These are phyloP conservation scores for Xylariomycetidae sp. DNA, from an alignment of 2,329 filamentous ascomycete species.

Conservation along the genomic window DNA sequence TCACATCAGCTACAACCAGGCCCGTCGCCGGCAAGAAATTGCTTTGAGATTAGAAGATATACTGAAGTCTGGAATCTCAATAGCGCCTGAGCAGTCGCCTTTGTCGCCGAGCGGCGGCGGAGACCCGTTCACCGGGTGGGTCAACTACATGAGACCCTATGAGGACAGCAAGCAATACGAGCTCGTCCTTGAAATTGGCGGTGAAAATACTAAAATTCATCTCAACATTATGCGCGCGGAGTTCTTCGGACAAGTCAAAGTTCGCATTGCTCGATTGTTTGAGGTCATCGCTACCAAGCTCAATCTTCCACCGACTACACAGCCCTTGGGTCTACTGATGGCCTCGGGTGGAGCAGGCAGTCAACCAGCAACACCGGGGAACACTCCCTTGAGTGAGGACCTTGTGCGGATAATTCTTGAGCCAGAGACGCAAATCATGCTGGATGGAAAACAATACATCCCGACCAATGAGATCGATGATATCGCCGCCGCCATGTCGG, in stretches of 20 bases:
- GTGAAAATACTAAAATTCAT: conserved; percentile 47
- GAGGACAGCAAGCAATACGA: conserved; percentile 70
- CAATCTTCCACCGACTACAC: conserved; percentile 54
- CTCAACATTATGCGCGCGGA: conserved; percentile 50
- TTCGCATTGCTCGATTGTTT: conserved; percentile 65
- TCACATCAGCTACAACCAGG: conserved; percentile 67
- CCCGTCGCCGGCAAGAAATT: conserved; percentile 66
- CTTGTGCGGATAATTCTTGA: conserved; percentile 60
- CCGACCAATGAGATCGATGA: conserved; percentile 24
- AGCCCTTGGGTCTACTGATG: conserved; percentile 63
- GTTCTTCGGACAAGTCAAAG: conserved; percentile 66
- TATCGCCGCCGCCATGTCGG: conserved; percentile 21
- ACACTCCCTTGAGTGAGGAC: conserved; percentile 64
- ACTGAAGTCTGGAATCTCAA: conserved; percentile 75
- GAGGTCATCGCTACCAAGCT: conserved; percentile 79
- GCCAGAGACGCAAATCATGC: conserved; percentile 48
- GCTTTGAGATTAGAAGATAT: conserved; percentile 75
- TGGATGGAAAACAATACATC: conserved; percentile 50
- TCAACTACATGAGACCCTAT: conserved; percentile 79
- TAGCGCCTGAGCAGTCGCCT: conserved; percentile 43
- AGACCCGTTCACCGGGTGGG: conserved; percentile 41
- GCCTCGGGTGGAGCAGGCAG: conserved; percentile 54
- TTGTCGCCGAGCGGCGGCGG: conserved; percentile 7
- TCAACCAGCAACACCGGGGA: conserved; percentile 60
- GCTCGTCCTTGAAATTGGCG: conserved; percentile 73